Conservation (phyloP, 2,329 filamentous ascomycete species). For the Talaromyces sp. region DNA sequence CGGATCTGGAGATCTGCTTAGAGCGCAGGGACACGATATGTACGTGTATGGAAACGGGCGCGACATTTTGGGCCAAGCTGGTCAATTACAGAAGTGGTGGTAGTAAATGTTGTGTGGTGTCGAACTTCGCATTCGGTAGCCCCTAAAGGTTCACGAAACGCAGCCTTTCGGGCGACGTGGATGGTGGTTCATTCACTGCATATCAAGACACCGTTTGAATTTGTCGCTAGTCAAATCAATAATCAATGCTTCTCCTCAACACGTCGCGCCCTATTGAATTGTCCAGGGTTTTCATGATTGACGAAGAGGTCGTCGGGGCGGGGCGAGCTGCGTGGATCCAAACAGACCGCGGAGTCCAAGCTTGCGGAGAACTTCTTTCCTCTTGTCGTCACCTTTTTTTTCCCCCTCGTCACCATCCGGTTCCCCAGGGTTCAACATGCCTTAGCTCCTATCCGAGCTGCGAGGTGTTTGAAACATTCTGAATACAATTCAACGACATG, state of each 20-base stretch:
- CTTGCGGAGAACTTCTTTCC: neutral
- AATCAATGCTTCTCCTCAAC: neutral
- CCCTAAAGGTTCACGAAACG: neutral
- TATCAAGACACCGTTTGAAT: neutral
- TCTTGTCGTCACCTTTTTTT: neutral
- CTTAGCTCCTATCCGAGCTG: neutral
- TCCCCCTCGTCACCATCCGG: neutral
- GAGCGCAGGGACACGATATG: slow-evolving; percentile 60
- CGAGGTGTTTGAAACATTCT: neutral
- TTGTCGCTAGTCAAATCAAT: neutral
- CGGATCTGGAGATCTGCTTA: slow-evolving; percentile 39
- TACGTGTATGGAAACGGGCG: slow-evolving; percentile 58
- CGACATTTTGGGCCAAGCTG: slow-evolving; percentile 39
- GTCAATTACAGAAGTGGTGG: neutral
- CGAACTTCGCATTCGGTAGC: neutral
- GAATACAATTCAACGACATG: slow-evolving; percentile 15
- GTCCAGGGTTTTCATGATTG: neutral
- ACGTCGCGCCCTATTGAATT: neutral
- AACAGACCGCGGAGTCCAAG: neutral
- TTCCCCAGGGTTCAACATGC: neutral
- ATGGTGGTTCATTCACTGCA: neutral
- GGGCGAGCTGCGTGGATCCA: neutral
- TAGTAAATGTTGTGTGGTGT: neutral
- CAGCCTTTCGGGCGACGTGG: neutral
- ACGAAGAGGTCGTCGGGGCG: neutral